Evolutionary conservation across 345 rosid genomes (phyloP).

Genomic region (Odontarrhena argentea): DNA sequence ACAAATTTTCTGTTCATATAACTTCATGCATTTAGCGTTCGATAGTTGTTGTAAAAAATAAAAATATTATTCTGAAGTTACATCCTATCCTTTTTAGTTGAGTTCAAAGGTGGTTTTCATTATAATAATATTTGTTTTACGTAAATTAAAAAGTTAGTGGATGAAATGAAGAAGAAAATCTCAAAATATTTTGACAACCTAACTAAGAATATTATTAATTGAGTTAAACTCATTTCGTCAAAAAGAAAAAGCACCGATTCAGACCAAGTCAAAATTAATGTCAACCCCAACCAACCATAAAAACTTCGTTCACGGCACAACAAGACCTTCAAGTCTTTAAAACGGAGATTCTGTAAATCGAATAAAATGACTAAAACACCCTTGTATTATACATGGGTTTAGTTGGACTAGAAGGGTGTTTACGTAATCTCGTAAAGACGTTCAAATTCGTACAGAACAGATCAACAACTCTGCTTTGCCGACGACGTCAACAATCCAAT

Average conservation of each 20-base stretch:
- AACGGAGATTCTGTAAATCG: neutral
- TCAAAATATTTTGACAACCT: no score
- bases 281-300: slow-evolving; percentile 28
- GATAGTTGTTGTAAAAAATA: no score
- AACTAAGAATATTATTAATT: no score
- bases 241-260: slow-evolving; percentile 9
- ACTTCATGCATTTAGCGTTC: no score
- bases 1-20: no score
- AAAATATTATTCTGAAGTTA: no score
- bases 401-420: neutral
- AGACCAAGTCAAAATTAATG: slow-evolving; percentile 37
- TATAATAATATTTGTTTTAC: no score
- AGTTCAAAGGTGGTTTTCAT: no score
- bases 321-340: slow-evolving; percentile 25
- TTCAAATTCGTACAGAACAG: slow-evolving; percentile 8
- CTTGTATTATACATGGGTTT: neutral
- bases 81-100: no score
- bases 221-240: neutral
- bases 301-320: slow-evolving; percentile 34
- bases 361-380: slow-evolving; percentile 15
- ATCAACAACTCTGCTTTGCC: slow-evolving; percentile 35
- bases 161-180: no score
- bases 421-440: neutral
- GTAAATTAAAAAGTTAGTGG: no score
- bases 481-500: slow-evolving; percentile 25